Evolutionary conservation across 1,284 basidiomycete species (phyloP).

Genomic region (Apiotrichum sp.): DNA sequence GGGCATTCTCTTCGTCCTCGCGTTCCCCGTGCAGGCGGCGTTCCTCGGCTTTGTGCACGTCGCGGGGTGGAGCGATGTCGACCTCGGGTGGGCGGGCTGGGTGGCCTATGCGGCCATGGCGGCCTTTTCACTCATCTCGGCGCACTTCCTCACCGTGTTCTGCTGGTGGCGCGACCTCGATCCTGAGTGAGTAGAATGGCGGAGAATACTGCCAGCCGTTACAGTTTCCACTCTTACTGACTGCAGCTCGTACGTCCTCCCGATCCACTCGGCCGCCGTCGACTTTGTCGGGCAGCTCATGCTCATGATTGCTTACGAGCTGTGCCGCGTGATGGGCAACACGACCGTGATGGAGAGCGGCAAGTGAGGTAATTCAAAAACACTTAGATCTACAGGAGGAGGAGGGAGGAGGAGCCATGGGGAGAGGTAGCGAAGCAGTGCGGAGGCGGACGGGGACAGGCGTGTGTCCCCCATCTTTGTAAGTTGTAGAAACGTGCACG

Average conservation of each 20-base stretch:
- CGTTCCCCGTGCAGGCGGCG: constrained; percentile 66
- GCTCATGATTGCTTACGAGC: constrained; percentile 52
- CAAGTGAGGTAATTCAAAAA: neutral
- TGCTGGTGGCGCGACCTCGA: constrained; percentile 79
- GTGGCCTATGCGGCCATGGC: constrained; percentile 67
- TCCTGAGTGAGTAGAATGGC: constrained; percentile 68
- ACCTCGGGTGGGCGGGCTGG: constrained; percentile 60
- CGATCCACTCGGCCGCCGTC: constrained; percentile 81
- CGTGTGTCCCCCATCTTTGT: no score
- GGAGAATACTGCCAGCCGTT: constrained; percentile 46
- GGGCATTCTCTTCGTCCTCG: constrained; percentile 62
- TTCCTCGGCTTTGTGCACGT: constrained; percentile 62
- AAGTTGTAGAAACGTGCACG: no score
- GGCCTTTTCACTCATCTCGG: constrained; percentile 61
- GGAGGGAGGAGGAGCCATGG: no score
- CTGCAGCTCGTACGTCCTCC: constrained; percentile 71
- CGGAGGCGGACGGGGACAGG: no score
- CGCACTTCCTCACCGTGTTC: constrained; percentile 64
- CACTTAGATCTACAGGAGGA: no score
- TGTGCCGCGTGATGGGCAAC: constrained; percentile 33
- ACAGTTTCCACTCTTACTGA: no score
- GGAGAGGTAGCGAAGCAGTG: no score
- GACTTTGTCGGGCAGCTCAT: constrained; percentile 86
- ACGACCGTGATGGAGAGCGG: constrained; percentile 6
- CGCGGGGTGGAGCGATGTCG: constrained; percentile 70